A percentile compares a stretch with the other conserved stretches of the same genome.
Evolutionary conservation across 805 yeast genomes (phyloP).

Genomic region (Torulaspora franciscae): DNA sequence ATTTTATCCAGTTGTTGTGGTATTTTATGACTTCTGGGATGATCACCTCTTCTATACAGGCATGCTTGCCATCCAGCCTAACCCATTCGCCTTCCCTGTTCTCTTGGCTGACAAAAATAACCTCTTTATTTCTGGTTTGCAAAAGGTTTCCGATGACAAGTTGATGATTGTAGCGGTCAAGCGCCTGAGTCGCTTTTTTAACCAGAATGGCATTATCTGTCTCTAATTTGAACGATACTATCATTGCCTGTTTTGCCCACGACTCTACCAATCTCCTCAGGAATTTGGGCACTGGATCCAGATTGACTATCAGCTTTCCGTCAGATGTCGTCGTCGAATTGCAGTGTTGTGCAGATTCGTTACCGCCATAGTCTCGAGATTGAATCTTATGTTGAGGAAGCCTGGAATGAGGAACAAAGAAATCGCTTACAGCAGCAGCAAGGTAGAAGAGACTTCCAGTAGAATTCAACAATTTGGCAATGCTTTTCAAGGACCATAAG

Average conservation of each 20-base stretch:
- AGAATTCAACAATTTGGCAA: conserved; percentile 55
- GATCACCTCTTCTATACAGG: conserved; percentile 65
- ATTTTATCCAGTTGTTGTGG: conserved; percentile 60
- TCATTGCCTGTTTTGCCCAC: conserved; percentile 96
- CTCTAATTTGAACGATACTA: conserved; percentile 88
- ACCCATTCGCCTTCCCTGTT: conserved; percentile 44
- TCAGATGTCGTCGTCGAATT: conserved; percentile 30
- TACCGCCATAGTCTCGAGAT: conserved; percentile 52
- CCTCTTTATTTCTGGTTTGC: conserved; percentile 83
- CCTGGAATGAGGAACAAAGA: conserved; percentile 80
- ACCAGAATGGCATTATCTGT: conserved; percentile 72
- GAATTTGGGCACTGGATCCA: conserved; percentile 96
- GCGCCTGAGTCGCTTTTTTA: conserved; percentile 71
- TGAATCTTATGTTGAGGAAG: conserved; percentile 95
- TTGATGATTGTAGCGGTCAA: conserved; percentile 84
- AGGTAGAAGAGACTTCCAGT: conserved; percentile 73
- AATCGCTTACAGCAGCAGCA: conserved; percentile 98
- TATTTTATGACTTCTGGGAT: conserved; percentile 67
- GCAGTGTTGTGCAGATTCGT: conserved; percentile 31
- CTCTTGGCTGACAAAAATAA: conserved; percentile 61
- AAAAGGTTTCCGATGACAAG: conserved; percentile 89
- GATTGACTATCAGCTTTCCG: conserved; percentile 74
- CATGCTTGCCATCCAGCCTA: conserved; percentile 41
- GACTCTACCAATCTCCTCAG: conserved; percentile 78
- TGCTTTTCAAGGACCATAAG: conserved; percentile 68